Evolutionary conservation across 495 filamentous ascomycete genomes (phyloP).

Genomic region (Penicillium arizonense): DNA sequence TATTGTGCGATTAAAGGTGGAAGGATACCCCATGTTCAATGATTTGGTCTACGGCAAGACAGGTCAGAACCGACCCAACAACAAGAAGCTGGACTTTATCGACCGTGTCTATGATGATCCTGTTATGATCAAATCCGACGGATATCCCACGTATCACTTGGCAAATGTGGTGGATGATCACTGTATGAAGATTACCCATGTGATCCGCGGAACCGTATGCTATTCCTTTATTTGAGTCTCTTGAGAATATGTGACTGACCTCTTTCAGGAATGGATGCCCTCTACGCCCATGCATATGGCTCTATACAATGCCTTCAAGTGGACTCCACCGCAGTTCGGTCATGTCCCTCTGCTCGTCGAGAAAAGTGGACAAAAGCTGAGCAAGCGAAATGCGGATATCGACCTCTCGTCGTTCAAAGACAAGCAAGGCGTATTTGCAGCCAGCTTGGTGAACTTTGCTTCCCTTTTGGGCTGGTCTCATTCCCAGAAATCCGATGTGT

Average conservation of each 20-base stretch:
- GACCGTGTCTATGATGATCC: constrained; percentile 67
- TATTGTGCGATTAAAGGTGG: constrained; percentile 71
- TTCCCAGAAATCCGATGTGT: constrained; percentile 60
- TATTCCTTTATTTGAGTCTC: background rate
- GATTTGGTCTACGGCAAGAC: constrained; percentile 79
- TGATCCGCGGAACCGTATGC: constrained; percentile 79
- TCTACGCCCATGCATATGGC: constrained; percentile 87
- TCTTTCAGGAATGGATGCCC: constrained; percentile 78
- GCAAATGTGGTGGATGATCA: constrained; percentile 97
- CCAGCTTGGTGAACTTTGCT: constrained; percentile 78
- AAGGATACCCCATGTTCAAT: constrained; percentile 56
- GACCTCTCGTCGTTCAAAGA: constrained; percentile 68
- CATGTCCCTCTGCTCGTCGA: constrained; percentile 88
- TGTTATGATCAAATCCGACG: constrained; percentile 86
- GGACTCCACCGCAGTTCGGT: constrained; percentile 78
- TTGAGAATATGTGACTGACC: constrained; percentile 2
- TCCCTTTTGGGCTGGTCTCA: constrained; percentile 86
- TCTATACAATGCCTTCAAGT: constrained; percentile 85
- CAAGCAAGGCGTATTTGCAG: constrained; percentile 63
- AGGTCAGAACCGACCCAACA: constrained; percentile 45
- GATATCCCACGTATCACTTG: constrained; percentile 91
- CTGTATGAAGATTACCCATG: constrained; percentile 91
- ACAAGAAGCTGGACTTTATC: constrained; percentile 38
- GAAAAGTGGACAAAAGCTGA: constrained; percentile 74
- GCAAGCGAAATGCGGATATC: constrained; percentile 77